These are phyloP conservation scores for Nothophaeocryptopus gaeumannii DNA, from an alignment of 2,329 filamentous ascomycete species.

Conservation along the genomic window DNA sequence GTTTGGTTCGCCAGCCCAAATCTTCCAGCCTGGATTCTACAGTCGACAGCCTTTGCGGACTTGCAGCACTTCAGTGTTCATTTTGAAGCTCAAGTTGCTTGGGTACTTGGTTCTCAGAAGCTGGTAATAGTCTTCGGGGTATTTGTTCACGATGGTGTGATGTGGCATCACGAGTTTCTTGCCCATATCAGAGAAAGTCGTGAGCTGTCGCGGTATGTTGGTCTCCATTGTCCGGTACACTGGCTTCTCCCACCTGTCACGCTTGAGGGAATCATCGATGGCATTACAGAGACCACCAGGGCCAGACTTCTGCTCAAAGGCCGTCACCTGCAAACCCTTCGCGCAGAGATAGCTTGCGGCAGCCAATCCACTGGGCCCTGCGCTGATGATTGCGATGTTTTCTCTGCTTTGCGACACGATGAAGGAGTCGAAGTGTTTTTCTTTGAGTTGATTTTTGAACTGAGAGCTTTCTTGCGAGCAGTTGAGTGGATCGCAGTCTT, in stretches of 20 bases:
- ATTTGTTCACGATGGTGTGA: slow-evolving; percentile 5
- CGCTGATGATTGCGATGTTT: slow-evolving; percentile 15
- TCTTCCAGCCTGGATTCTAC: background rate
- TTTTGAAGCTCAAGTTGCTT: no score
- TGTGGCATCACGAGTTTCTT: slow-evolving; percentile 1
- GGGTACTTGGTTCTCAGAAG: no score
- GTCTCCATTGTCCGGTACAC: slow-evolving; percentile 17
- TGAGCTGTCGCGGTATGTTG: slow-evolving; percentile 17
- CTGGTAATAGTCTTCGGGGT: slow-evolving; percentile 8
- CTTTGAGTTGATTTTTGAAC: no score
- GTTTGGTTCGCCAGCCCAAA: background rate
- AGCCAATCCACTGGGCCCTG: slow-evolving; percentile 15
- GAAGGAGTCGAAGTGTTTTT: no score
- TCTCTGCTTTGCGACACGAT: no score
- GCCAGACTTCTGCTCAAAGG: slow-evolving; percentile 12
- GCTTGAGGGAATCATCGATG: background rate
- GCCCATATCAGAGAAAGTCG: slow-evolving; percentile 18
- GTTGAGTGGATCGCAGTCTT: no score
- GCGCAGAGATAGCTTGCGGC: slow-evolving; percentile 14
- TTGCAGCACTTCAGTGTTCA: no score
- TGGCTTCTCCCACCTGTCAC: slow-evolving; percentile 1
- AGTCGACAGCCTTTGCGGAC: background rate
- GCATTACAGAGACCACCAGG: slow-evolving; percentile 16
- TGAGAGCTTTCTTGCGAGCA: no score
- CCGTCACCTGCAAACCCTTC: slow-evolving; percentile 10